phyloP scores from a whole-genome alignment of 768 basidiomycete species.

The Russula emetica region DNA sequence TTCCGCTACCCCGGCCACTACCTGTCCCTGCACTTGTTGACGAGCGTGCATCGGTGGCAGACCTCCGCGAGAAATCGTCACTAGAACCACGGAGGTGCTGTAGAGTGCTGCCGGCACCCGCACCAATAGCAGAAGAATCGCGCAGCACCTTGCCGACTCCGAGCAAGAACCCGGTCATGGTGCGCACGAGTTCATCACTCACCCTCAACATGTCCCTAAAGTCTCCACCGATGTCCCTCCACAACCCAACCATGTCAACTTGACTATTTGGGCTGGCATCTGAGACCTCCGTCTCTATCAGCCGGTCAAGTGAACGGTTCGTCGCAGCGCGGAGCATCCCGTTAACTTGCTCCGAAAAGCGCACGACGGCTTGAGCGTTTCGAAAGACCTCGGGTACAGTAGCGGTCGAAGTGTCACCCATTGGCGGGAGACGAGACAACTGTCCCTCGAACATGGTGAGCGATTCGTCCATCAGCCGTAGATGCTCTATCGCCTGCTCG shows the following conservation, averaged over 20 bases:
- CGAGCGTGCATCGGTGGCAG: constrained; percentile 35
- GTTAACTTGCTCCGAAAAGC: constrained; percentile 64
- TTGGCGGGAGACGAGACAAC: constrained; percentile 50
- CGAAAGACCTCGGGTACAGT: constrained; percentile 52
- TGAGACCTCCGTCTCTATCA: constrained; percentile 72
- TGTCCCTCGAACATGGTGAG: constrained; percentile 66
- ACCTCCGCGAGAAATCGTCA: constrained; percentile 42
- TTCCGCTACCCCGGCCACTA: constrained; percentile 41
- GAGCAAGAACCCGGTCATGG: constrained; percentile 70
- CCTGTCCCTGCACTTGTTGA: constrained; percentile 27
- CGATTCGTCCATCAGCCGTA: constrained; percentile 65
- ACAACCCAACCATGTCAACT: constrained; percentile 51
- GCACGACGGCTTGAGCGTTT: constrained; percentile 59
- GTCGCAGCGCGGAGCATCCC: constrained; percentile 53
- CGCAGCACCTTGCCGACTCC: constrained; percentile 66
- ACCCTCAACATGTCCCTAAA: constrained; percentile 65
- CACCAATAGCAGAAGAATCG: constrained; percentile 41
- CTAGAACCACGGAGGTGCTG: constrained; percentile 51
- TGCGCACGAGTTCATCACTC: constrained; percentile 75
- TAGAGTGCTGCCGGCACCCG: constrained; percentile 32
- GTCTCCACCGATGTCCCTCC: constrained; percentile 66
- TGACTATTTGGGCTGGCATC: constrained; percentile 37
- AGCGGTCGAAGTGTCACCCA: constrained; percentile 38
- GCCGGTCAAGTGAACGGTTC: constrained; percentile 59
- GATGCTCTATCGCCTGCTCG: constrained; percentile 48